Conservation (phyloP, 345 rosid species). For the Gossypium longicalyx region DNA sequence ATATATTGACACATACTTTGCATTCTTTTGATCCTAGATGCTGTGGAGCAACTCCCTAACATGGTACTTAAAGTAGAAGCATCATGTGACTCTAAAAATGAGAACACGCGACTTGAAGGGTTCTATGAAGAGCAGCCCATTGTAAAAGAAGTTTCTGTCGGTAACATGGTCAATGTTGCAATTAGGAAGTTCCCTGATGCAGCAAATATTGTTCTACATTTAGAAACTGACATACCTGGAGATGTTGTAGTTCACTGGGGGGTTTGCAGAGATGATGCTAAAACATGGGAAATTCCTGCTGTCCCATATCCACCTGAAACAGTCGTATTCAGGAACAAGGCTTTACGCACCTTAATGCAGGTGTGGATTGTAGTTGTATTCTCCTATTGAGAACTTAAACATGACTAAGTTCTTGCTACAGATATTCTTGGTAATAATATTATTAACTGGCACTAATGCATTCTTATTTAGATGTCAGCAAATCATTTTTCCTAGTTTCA, state of each 20-base stretch:
- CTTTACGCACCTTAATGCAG: conserved; percentile 73
- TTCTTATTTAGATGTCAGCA: neutral
- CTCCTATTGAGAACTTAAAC: conserved; percentile 4
- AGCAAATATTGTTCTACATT: conserved; percentile 48
- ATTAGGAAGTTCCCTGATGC: conserved; percentile 63
- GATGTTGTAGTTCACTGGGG: conserved; percentile 96
- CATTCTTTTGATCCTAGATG: conserved; percentile 44
- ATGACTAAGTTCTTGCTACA: conserved; percentile 5
- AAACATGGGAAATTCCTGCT: conserved; percentile 79
- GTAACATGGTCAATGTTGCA: conserved; percentile 51
- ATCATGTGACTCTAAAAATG: conserved; percentile 31
- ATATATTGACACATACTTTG: conserved; percentile 20
- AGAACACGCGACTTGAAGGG: conserved; percentile 41
- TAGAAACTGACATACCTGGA: conserved; percentile 83
- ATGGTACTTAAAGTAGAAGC: conserved; percentile 43
- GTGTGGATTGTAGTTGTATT: conserved; percentile 32
- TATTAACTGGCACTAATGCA: too few species aligned
- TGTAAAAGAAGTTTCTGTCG: conserved; percentile 42
- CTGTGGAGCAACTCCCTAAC: conserved; percentile 50
- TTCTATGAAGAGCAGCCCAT: conserved; percentile 74
- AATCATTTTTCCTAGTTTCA: conserved; percentile 2
- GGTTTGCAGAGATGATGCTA: conserved; percentile 69
- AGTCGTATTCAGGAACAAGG: conserved; percentile 65
- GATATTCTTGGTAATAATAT: conserved; percentile 13
- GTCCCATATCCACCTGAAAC: conserved; percentile 84